A percentile compares a stretch with the other conserved stretches of the same genome.
Conservation (phyloP, 495 filamentous ascomycete genomes). For the Amorphotheca resinae region DNA sequence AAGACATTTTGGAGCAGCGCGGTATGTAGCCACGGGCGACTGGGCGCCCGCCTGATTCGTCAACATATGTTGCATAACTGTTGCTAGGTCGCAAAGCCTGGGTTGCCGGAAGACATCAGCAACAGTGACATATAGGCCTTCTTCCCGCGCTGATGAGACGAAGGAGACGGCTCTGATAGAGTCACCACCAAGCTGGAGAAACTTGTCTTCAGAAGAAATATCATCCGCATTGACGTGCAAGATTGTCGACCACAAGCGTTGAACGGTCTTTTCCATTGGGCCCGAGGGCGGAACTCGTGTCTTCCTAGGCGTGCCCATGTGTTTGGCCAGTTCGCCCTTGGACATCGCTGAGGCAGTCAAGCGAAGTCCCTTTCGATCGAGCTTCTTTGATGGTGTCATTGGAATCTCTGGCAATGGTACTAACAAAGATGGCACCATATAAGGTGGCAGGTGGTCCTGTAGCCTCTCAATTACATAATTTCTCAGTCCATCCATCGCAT, state of each 20-base stretch:
- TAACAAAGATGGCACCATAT: conserved; percentile 21
- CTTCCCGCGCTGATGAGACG: conserved; percentile 40
- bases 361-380: conserved; percentile 3
- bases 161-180: conserved; percentile 59
- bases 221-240: conserved; percentile 1
- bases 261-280: neutral
- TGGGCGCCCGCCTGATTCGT: neutral
- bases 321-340: neutral
- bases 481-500: neutral
- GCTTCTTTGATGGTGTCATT: conserved; percentile 1
- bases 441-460: conserved; percentile 8
- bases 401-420: conserved; percentile 11
- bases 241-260: neutral
- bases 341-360: neutral
- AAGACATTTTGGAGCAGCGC: neutral
- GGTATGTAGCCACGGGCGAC: neutral
- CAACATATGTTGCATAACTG: neutral
- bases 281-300: neutral
- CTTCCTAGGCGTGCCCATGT: neutral
- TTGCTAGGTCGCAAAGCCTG: conserved; percentile 32
- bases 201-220: conserved; percentile 43
- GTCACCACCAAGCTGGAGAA: conserved; percentile 53
- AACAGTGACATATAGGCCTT: conserved; percentile 44
- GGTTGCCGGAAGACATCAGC: conserved; percentile 38
- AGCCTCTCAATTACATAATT: neutral